A percentile compares a stretch with the other conserved stretches of the same genome.
Evolutionary conservation across 805 yeast species (phyloP).

Genomic region (Saturnispora diversa): DNA sequence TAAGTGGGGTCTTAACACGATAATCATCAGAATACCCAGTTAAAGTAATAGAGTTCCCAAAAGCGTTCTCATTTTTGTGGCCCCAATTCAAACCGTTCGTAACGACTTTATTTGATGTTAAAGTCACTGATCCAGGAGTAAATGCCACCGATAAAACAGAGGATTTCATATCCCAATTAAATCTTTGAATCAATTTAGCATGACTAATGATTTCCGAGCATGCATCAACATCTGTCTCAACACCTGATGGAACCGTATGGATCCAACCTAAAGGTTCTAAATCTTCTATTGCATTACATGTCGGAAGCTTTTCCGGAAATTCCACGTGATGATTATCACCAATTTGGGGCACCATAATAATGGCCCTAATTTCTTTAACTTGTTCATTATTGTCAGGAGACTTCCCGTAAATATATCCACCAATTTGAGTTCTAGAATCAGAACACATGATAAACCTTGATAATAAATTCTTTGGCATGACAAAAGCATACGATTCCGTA

Average conservation of each 20-base stretch:
- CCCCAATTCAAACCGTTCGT: constrained; percentile 80
- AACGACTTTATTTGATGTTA: constrained; percentile 55
- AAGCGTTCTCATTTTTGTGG: constrained; percentile 43
- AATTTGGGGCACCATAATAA: constrained; percentile 81
- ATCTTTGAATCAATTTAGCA: constrained; percentile 33
- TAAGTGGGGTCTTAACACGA: constrained; percentile 56
- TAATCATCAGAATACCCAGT: constrained; percentile 58
- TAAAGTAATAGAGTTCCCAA: constrained; percentile 54
- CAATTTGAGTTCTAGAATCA: constrained; percentile 76
- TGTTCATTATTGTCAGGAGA: constrained; percentile 64
- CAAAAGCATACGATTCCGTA: constrained; percentile 54
- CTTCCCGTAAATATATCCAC: constrained; percentile 72
- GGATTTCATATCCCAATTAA: constrained; percentile 36
- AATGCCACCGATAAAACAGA: constrained; percentile 60
- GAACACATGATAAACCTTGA: constrained; percentile 71
- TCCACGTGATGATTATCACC: constrained; percentile 64
- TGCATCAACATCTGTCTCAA: constrained; percentile 42
- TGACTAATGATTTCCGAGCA: constrained; percentile 66
- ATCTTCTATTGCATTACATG: constrained; percentile 37
- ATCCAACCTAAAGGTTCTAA: constrained; percentile 87
- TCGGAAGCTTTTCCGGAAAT: constrained; percentile 43
- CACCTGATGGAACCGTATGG: constrained; percentile 75
- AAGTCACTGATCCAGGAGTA: constrained; percentile 76
- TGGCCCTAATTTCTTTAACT: constrained; percentile 68
- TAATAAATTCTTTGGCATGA: constrained; percentile 76